Evolutionary conservation across 257 asterid species (phyloP), one percentile per base, ranked within the genome.

Genomic region (Handroanthus guayacan): DNA sequence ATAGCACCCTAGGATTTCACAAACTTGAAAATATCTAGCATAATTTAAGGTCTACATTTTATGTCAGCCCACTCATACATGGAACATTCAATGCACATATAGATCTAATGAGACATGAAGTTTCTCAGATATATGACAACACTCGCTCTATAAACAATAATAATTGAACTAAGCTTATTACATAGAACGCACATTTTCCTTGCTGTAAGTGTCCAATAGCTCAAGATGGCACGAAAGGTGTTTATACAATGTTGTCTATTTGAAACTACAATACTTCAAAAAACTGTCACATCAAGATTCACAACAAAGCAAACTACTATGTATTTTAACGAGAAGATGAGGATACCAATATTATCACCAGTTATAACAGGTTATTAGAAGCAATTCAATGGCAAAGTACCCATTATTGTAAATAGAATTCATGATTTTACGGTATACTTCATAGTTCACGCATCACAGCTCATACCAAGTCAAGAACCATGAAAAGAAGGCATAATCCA

Each of bases 1-100:
- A 11, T 18, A 55, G 62, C 62, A 16, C 34, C 62, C 16, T 55
- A 62, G 52, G 72, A 8, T 37, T 71, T 60, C 14, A 68, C 73
- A 71, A 58, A 45, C 50, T 67, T 6, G 16, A 52, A 52, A 7
- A 12, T 14, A n/a, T 52, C 25, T 52, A 14, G 9, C 20, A 52
- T 52, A 9, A 52, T 16, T 20, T 52, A n/a, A 16, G 76, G 60
- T 71, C 66, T 51, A 9, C 3, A 50, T 80, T 45, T 25, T 25
- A 25, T 25, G 31, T 25, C 31, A 1, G 31, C 31, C 31, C 31
- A 25, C 31, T 25, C 1, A 25, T 25, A 25, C 31, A 25, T 25
- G 31, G 31, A 25, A 25, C 31, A 25, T 25, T 25, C 31, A 25
- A 25, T 25, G 31, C 31, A 25, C 1, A 25, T 25, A 25, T 25